Base-by-base conservation (phyloP, 169 alveolate genomes). In the Plasmodium coatneyi region DNA sequence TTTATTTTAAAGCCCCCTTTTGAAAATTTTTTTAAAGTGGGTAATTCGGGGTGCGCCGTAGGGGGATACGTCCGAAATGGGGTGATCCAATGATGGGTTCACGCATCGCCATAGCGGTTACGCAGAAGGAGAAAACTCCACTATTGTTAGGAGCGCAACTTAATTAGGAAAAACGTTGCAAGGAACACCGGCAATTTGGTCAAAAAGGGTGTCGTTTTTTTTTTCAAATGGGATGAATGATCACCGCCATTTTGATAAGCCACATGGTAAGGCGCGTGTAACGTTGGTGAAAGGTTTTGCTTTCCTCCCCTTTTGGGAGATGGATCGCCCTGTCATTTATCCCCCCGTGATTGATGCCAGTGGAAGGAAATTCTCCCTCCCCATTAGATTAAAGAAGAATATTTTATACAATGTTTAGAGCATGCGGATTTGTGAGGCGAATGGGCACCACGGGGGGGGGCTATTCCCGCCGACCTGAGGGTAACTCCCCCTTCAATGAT, bases 1-100 rank as follows among this genome's bases (percentile, higher is more conserved):
- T 72, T 84, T 32, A 84, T 71, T 84, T 83, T 71, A 71, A 84
- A 84, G 60, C 83, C 36, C 16, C 39, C 19, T 84, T 84, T 84
- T 84, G 39, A 36, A 84, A 71, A 56, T 16, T 19, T 72, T 72
- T 32, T 12, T 71, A 16, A 46, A 5, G 54, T 12, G 56, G n/a
- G 6, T 56, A 10, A 22, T 66, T 66, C n/a, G 19, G 36, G 10
- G 76, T 49, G 5, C 22, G 7, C 60, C 60, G 60, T 49, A 14
- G 60, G 22, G 0, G 60, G 22, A 14, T 49, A 14, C 60, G 0
- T 49, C 60, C 60, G 7, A 49, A 14, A 49, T 12, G 25, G 60
- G 60, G 12, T 49, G 22, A 49, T 6, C 60, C 60, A 16, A 49
- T 16, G 25, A 3, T 14, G 60, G 60, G 9, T 43, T 0, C 60